Evolutionary conservation across 805 yeast genomes (phyloP).

Genomic region (Ogataea glucozyma): DNA sequence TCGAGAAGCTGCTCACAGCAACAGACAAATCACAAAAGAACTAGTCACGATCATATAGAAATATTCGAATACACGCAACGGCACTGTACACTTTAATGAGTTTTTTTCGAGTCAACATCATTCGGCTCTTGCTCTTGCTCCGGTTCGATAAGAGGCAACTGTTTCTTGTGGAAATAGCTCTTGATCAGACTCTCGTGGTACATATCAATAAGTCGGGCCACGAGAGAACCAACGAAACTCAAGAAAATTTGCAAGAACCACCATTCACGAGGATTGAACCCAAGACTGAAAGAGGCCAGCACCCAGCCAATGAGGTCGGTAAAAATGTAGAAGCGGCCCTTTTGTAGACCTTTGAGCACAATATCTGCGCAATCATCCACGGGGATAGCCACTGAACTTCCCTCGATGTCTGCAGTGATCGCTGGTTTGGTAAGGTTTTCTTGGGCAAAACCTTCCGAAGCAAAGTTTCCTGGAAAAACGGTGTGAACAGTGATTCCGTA

Average conservation of each 20-base stretch:
- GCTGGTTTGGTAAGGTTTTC: slow-evolving; percentile 86
- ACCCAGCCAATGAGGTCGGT: slow-evolving; percentile 90
- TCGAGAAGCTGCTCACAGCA: slow-evolving; percentile 16
- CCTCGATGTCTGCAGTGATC: slow-evolving; percentile 82
- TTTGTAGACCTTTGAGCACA: slow-evolving; percentile 53
- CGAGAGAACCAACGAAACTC: slow-evolving; percentile 49
- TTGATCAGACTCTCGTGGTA: slow-evolving; percentile 53
- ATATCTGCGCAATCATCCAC: slow-evolving; percentile 66
- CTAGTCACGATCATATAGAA: slow-evolving; percentile 6
- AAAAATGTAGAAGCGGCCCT: slow-evolving; percentile 71
- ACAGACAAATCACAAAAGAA: slow-evolving; percentile 5
- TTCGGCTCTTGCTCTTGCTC: slow-evolving; percentile 3
- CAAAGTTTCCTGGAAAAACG: slow-evolving; percentile 86
- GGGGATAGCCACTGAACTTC: slow-evolving; percentile 70
- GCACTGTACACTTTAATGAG: slow-evolving; percentile 1
- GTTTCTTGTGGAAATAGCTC: slow-evolving; percentile 43
- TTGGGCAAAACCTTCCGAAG: slow-evolving; percentile 79
- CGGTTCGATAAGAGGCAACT: slow-evolving; percentile 13
- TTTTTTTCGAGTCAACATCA: slow-evolving; percentile 2
- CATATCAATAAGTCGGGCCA: slow-evolving; percentile 61
- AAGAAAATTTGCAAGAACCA: slow-evolving; percentile 52
- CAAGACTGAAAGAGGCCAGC: slow-evolving; percentile 63
- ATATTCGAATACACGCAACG: slow-evolving; percentile 5
- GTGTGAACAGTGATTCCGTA: slow-evolving; percentile 70
- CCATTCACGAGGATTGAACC: slow-evolving; percentile 66